Evolutionary conservation across 257 asterid genomes (phyloP).

Genomic region (Solanum ossicruentum): DNA sequence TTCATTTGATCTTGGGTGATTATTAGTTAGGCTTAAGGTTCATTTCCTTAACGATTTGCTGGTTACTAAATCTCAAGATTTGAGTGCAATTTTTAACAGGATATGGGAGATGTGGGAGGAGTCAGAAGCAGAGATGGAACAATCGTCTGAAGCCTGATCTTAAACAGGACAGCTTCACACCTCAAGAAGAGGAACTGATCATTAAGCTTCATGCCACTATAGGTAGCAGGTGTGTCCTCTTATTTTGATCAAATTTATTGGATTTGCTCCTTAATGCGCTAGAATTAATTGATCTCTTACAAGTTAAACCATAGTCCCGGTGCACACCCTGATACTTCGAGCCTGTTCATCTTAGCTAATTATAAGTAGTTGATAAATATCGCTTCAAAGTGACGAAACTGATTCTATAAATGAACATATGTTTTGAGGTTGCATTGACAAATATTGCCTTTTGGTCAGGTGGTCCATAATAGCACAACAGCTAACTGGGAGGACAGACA

Average conservation of each 20-base stretch:
- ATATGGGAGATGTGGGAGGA: slow-evolving; percentile 44
- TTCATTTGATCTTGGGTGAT: background rate
- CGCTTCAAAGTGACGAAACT: background rate
- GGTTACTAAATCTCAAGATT: background rate
- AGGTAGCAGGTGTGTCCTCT: slow-evolving; percentile 65
- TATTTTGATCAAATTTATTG: background rate
- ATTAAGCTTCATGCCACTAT: slow-evolving; percentile 76
- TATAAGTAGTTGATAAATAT: background rate
- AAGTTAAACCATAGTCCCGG: background rate
- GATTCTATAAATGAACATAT: background rate
- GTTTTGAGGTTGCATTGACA: background rate
- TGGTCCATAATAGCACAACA: slow-evolving; percentile 89
- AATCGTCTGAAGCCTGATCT: slow-evolving; percentile 22
- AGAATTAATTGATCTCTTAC: background rate
- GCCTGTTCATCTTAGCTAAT: background rate
- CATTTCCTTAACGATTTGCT: background rate
- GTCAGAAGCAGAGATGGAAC: slow-evolving; percentile 30
- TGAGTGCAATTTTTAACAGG: slow-evolving; percentile 15
- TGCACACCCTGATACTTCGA: background rate
- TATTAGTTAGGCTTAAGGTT: background rate
- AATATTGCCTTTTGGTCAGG: slow-evolving; percentile 13
- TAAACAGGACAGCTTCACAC: slow-evolving; percentile 43
- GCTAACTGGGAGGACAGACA: slow-evolving; percentile 62
- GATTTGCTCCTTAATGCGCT: background rate
- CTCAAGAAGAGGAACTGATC: slow-evolving; percentile 76